These are phyloP conservation scores for Piper betle DNA, from an alignment of 164 flowering plant species.

Conservation along the genomic window DNA sequence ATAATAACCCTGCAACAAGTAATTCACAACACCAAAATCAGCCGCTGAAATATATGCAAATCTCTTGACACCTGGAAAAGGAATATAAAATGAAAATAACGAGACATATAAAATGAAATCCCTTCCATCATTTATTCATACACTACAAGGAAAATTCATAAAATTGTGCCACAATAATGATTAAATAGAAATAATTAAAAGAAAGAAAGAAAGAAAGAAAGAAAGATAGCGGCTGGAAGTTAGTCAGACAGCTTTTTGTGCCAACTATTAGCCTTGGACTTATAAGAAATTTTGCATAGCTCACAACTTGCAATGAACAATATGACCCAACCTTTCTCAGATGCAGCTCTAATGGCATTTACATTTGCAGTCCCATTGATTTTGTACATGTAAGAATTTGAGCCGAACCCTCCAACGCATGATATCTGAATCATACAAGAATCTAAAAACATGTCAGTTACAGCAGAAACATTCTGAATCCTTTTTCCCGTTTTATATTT, in stretches of 20 bases:
- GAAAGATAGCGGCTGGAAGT: too few relatives aligned
- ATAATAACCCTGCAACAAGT: constrained; percentile 73
- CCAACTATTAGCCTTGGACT: too few relatives aligned
- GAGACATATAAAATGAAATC: too few relatives aligned
- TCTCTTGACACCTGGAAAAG: constrained; percentile 69
- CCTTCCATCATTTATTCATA: too few relatives aligned
- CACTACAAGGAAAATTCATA: too few relatives aligned
- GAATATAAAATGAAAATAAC: too few relatives aligned
- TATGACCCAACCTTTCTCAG: constrained; percentile 56
- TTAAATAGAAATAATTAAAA: too few relatives aligned
- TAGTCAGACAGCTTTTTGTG: too few relatives aligned
- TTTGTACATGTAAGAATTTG: constrained; percentile 85
- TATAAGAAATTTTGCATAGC: too few relatives aligned
- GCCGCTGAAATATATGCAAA: constrained; percentile 95
- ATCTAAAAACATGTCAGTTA: background rate
- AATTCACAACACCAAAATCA: constrained; percentile 78
- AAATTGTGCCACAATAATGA: too few relatives aligned
- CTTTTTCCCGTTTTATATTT: background rate
- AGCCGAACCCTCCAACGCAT: constrained; percentile 96
- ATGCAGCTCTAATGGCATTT: constrained; percentile 90
- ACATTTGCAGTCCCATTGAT: constrained; percentile 97
- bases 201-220: too few relatives aligned
- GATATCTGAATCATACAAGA: constrained; percentile 43
- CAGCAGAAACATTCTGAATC: background rate
- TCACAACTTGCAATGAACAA: background rate